phyloP scores from a whole-genome alignment of 1,139 yeast species.

The Nakaseomyces kungkrabaensis region DNA sequence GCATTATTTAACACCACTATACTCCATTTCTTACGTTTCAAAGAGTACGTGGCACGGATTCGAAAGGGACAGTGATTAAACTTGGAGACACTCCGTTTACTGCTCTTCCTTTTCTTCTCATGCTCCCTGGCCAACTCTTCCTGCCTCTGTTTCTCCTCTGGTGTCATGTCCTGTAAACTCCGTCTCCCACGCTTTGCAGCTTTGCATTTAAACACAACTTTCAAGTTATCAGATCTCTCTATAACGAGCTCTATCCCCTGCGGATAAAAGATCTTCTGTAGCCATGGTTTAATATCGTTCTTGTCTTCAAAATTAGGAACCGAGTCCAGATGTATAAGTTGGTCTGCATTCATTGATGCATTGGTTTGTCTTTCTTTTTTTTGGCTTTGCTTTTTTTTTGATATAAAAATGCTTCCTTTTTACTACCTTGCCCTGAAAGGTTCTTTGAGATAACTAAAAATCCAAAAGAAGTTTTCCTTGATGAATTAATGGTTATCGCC shows the following conservation, averaged over 20 bases:
- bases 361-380: conserved; percentile 10
- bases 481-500: neutral
- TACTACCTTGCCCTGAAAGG: neutral
- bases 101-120: conserved; percentile 5
- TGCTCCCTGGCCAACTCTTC: neutral
- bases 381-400: neutral
- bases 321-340: conserved; percentile 26
- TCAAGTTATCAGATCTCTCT: conserved; percentile 55
- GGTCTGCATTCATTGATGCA: conserved; percentile 10
- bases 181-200: conserved; percentile 26
- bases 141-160: neutral
- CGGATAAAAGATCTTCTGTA: conserved; percentile 38
- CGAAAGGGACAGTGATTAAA: conserved; percentile 49
- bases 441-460: conserved; percentile 1
- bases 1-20: conserved; percentile 48
- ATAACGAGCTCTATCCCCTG: conserved; percentile 52
- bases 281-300: conserved; percentile 56
- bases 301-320: conserved; percentile 33
- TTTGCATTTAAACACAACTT: conserved; percentile 60
- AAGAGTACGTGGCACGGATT: conserved; percentile 55
- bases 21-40: conserved; percentile 48
- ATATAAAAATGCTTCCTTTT: neutral
- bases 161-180: conserved; percentile 1
- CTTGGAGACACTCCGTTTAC: conserved; percentile 23
- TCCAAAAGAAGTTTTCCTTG: neutral